A percentile compares a stretch with the other conserved stretches of the same genome.
Evolutionary conservation across 1,139 yeast species (phyloP).

Genomic region (Geotrichum aggregatum): DNA sequence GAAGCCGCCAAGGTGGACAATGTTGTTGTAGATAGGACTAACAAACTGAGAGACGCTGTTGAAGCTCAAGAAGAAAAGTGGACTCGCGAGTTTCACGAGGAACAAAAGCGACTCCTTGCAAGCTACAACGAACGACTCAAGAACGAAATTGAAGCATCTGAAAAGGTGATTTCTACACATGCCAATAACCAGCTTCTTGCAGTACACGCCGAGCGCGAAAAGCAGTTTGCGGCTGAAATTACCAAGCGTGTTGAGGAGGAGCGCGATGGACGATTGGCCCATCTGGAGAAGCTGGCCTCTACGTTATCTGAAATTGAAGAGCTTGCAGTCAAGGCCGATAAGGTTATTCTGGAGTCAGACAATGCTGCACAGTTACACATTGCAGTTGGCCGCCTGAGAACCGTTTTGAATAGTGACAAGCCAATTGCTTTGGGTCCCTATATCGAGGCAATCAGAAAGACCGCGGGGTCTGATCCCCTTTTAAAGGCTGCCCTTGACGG

Average conservation of each 20-base stretch:
- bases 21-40: slow-evolving; percentile 25
- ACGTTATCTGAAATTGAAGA: slow-evolving; percentile 58
- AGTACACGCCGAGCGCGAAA: slow-evolving; percentile 66
- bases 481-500: slow-evolving; percentile 44
- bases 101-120: slow-evolving; percentile 59
- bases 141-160: slow-evolving; percentile 66
- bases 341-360: slow-evolving; percentile 53
- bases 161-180: slow-evolving; percentile 62
- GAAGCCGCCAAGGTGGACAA: slow-evolving; percentile 22
- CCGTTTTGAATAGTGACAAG: slow-evolving; percentile 42
- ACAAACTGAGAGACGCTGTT: slow-evolving; percentile 40
- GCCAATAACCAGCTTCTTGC: slow-evolving; percentile 74
- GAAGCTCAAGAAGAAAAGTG: slow-evolving; percentile 52
- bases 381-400: slow-evolving; percentile 52
- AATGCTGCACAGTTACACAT: slow-evolving; percentile 55
- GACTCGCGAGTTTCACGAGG: slow-evolving; percentile 55
- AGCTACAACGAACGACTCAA: slow-evolving; percentile 58
- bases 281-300: slow-evolving; percentile 56
- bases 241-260: slow-evolving; percentile 67
- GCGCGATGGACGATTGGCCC: slow-evolving; percentile 75
- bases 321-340: slow-evolving; percentile 56
- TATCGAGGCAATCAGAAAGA: slow-evolving; percentile 36
- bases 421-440: slow-evolving; percentile 41
- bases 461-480: slow-evolving; percentile 36
- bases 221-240: slow-evolving; percentile 63